Evolutionary conservation across 2,329 filamentous ascomycete genomes (phyloP).

Genomic region (Cercospora janseana): DNA sequence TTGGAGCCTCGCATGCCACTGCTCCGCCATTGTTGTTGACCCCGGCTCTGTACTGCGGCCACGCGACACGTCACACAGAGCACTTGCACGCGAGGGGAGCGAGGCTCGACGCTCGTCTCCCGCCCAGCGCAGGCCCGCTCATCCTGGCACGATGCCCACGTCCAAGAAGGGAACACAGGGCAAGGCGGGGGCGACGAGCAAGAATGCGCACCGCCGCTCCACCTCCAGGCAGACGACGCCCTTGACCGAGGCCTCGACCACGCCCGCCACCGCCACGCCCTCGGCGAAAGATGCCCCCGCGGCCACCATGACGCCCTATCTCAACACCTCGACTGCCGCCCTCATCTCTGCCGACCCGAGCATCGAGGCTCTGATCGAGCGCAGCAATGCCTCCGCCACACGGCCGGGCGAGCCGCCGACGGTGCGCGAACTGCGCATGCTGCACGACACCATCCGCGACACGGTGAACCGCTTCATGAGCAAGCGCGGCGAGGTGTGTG

Average conservation of each 20-base stretch:
- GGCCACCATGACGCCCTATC: conserved; percentile 61
- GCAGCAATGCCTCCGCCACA: conserved; percentile 54
- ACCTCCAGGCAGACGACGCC: conserved; percentile 78
- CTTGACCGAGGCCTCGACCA: conserved; percentile 45
- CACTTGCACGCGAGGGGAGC: no score
- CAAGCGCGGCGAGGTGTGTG: conserved; percentile 63
- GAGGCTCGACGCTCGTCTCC: conserved; percentile 1
- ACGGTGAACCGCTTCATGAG: conserved; percentile 44
- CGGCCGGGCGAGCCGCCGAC: conserved; percentile 49
- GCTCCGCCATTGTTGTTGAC: no score
- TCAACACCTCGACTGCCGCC: conserved; percentile 59
- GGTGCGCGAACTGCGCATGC: conserved; percentile 61
- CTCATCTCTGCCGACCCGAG: conserved; percentile 53
- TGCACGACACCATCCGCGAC: conserved; percentile 66
- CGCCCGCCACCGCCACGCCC: conserved; percentile 58
- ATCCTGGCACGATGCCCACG: conserved; percentile 27
- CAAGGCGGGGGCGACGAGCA: conserved; percentile 35
- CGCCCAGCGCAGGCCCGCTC: background rate
- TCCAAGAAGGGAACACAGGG: conserved; percentile 35
- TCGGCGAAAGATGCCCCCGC: conserved; percentile 52
- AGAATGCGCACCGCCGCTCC: conserved; percentile 57
- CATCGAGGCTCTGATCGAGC: conserved; percentile 69
- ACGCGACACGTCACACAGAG: conserved; percentile 1
- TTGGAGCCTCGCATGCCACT: no score
- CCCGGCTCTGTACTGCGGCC: no score